phyloP scores from a whole-genome alignment of 1,284 basidiomycete genomes.

The Rhodotorula glutinis region DNA sequence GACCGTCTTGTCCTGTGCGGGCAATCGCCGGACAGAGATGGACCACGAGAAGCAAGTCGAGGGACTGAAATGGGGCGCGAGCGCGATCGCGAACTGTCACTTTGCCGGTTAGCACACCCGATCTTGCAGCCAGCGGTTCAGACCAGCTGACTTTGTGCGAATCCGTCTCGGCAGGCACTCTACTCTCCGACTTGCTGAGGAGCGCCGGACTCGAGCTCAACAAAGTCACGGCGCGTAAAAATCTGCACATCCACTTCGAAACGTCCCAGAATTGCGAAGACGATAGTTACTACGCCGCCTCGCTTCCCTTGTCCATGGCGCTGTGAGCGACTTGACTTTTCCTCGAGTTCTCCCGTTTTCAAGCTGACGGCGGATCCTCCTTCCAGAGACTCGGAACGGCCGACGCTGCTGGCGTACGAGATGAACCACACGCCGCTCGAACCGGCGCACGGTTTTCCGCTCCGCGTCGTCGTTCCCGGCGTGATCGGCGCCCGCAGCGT shows the following conservation, averaged over 20 bases:
- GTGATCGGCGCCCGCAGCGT: slow-evolving; percentile 60
- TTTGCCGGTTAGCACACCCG: slow-evolving; percentile 14
- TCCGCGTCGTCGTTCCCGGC: slow-evolving; percentile 59
- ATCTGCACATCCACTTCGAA: slow-evolving; percentile 39
- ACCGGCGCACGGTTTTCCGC: slow-evolving; percentile 58
- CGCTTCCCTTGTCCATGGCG: slow-evolving; percentile 33
- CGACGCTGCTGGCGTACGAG: slow-evolving; percentile 59
- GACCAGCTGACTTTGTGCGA: too few relatives aligned
- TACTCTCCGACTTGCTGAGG: slow-evolving; percentile 10
- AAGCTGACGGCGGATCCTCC: not conserved
- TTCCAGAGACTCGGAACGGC: slow-evolving; percentile 25
- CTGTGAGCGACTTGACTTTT: slow-evolving; percentile 15
- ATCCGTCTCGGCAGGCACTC: slow-evolving; percentile 2
- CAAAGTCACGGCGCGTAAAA: not conserved
- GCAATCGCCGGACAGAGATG: slow-evolving; percentile 40
- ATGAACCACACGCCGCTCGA: slow-evolving; percentile 60
- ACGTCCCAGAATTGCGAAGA: slow-evolving; percentile 35
- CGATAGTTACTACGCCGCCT: slow-evolving; percentile 31
- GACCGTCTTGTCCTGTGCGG: slow-evolving; percentile 31
- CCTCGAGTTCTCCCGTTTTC: too few relatives aligned
- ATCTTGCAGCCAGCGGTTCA: too few relatives aligned
- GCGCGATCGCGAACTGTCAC: slow-evolving; percentile 24
- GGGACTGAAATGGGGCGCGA: slow-evolving; percentile 35
- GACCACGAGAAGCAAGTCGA: slow-evolving; percentile 32
- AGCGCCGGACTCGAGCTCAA: slow-evolving; percentile 15